phyloP scores from a whole-genome alignment of 78 protist genomes.

The Neovahlkampfia damariscottae region DNA sequence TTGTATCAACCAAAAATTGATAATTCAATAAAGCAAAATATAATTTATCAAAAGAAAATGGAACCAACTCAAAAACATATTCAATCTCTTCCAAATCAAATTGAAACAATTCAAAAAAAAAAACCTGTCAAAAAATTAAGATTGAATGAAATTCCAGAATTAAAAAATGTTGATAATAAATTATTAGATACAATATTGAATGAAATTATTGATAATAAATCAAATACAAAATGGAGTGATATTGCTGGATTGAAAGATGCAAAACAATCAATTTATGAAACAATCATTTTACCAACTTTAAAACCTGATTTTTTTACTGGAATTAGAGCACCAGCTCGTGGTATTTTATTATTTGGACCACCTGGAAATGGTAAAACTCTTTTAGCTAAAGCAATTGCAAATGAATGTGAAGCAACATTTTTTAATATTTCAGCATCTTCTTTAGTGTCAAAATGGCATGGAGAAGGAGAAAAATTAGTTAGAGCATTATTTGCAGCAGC shows the following conservation, averaged over 20 bases:
- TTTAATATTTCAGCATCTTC: constrained; percentile 81
- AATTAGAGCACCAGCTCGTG: constrained; percentile 33
- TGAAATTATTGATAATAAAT: not conserved
- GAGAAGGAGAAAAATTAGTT: constrained; percentile 86
- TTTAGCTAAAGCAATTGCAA: constrained; percentile 87
- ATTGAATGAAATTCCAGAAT: not conserved
- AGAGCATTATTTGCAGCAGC: constrained; percentile 52
- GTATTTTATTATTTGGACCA: constrained; percentile 55
- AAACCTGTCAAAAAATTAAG: not conserved
- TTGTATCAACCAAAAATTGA: too few relatives aligned
- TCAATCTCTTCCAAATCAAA: too few relatives aligned
- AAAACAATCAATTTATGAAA: constrained; percentile 12
- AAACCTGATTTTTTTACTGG: constrained; percentile 17
- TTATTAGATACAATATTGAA: not conserved
- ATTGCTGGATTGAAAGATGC: constrained; percentile 13
- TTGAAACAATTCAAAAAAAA: too few relatives aligned
- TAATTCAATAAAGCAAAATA: too few relatives aligned
- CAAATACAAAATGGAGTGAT: not conserved
- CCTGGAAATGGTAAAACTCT: constrained; percentile 62
- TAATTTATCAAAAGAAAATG: too few relatives aligned
- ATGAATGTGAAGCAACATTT: constrained; percentile 85
- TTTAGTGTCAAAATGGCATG: constrained; percentile 69
- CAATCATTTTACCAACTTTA: constrained; percentile 7
- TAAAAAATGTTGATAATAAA: not conserved
- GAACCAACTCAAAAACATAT: too few relatives aligned